Percentiles rank a stretch among this genome's conserved stretches.
Evolutionary conservation across 1,139 yeast genomes (phyloP).

Genomic region (Zygoascus sp.): DNA sequence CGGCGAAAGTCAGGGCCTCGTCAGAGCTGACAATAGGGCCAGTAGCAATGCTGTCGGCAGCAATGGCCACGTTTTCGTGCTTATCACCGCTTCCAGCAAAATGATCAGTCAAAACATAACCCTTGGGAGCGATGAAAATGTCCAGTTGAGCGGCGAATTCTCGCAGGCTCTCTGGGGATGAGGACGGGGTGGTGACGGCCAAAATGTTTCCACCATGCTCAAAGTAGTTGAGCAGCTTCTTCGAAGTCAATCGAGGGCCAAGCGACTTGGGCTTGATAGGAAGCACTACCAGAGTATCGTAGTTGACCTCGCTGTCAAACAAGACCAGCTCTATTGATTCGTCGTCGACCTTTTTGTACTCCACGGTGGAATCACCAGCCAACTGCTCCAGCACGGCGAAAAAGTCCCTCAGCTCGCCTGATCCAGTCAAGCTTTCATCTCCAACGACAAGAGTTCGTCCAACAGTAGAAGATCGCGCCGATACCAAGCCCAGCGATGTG

Average conservation of each 20-base stretch:
- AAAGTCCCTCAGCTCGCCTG: slow-evolving; percentile 32
- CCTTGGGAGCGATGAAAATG: slow-evolving; percentile 77
- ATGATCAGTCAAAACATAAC: slow-evolving; percentile 62
- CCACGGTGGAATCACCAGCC: slow-evolving; percentile 33
- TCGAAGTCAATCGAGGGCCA: slow-evolving; percentile 42
- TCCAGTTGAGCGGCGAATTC: slow-evolving; percentile 75
- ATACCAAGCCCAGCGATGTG: slow-evolving; percentile 2
- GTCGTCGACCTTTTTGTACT: slow-evolving; percentile 29
- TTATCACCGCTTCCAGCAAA: slow-evolving; percentile 41
- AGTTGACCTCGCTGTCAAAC: slow-evolving; percentile 41
- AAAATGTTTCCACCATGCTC: slow-evolving; percentile 71
- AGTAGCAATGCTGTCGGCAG: slow-evolving; percentile 14
- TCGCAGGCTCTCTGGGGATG: slow-evolving; percentile 67
- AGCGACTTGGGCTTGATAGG: slow-evolving; percentile 44
- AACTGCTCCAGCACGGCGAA: slow-evolving; percentile 28
- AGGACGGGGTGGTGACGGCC: slow-evolving; percentile 51
- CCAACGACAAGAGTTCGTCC: slow-evolving; percentile 27
- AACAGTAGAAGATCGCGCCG: slow-evolving; percentile 22
- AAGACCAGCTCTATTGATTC: slow-evolving; percentile 37
- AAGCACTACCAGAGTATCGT: slow-evolving; percentile 52
- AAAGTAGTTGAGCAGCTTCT: slow-evolving; percentile 49
- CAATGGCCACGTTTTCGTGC: slow-evolving; percentile 21
- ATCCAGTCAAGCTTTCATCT: slow-evolving; percentile 22
- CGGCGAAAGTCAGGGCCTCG: slow-evolving; percentile 23
- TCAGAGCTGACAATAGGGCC: slow-evolving; percentile 17